phyloP scores from a whole-genome alignment of 257 asterid species.

The Linaria vulgaris region DNA sequence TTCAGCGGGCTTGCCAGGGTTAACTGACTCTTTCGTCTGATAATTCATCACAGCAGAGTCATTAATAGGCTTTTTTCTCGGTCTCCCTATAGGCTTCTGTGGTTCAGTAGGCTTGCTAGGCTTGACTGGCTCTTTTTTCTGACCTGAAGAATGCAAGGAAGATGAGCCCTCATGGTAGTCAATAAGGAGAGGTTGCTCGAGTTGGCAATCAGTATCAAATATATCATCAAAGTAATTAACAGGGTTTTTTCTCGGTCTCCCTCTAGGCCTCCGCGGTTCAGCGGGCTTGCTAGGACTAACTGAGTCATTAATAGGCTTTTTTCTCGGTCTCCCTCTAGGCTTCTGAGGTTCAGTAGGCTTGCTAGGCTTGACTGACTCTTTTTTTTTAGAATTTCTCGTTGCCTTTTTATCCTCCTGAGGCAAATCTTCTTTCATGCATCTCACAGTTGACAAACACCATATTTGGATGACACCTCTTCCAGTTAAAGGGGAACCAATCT shows the following conservation, averaged over 20 bases:
- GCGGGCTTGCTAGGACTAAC: slow-evolving; percentile 1
- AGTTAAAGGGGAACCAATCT: slow-evolving; percentile 68
- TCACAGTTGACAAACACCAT: slow-evolving; percentile 69
- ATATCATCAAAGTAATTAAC: slow-evolving; percentile 32
- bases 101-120: slow-evolving; percentile 21
- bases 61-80: slow-evolving; percentile 40
- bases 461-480: slow-evolving; percentile 92
- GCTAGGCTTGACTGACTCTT: slow-evolving; percentile 24
- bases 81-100: slow-evolving; percentile 44
- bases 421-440: slow-evolving; percentile 28
- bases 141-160: no score
- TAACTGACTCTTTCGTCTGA: no score
- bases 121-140: slow-evolving; percentile 28
- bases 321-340: slow-evolving; percentile 51
- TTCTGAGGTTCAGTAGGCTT: slow-evolving; percentile 21
- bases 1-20: background rate
- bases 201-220: slow-evolving; percentile 26
- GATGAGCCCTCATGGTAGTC: slow-evolving; percentile 35
- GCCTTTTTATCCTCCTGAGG: slow-evolving; percentile 38
- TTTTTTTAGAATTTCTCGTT: slow-evolving; percentile 29
- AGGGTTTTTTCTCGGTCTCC: slow-evolving; percentile 49
- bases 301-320: slow-evolving; percentile 39
- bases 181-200: slow-evolving; percentile 33
- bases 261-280: slow-evolving; percentile 39
- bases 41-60: no score